Conservation (phyloP, 352 stramenopile species). For the Phytopythium sindhum region DNA sequence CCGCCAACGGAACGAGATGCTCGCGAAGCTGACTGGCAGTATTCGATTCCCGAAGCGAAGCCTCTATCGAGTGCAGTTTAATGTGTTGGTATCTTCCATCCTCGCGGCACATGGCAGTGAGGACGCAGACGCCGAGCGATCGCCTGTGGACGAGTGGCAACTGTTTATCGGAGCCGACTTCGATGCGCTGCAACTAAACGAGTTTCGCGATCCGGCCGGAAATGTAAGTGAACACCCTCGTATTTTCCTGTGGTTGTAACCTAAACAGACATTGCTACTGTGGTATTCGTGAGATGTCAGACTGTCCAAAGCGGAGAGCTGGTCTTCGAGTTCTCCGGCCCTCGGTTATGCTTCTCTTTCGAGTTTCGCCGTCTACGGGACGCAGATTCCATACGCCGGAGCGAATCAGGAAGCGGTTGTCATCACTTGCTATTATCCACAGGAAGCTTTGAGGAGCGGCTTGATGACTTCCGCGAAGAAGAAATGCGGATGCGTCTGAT, state of each 20-base stretch:
- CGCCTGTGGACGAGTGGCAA: conserved; percentile 18
- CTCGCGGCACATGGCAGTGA: background rate
- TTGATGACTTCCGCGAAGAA: conserved; percentile 70
- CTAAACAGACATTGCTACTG: background rate
- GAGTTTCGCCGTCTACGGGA: conserved; percentile 18
- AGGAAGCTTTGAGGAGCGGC: conserved; percentile 39
- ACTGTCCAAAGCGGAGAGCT: conserved; percentile 22
- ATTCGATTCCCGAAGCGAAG: conserved; percentile 56
- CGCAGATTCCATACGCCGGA: conserved; percentile 9
- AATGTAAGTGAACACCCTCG: conserved; percentile 23
- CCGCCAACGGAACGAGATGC: conserved; percentile 14
- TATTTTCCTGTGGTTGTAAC: background rate
- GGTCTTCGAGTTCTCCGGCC: conserved; percentile 60
- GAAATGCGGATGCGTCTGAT: conserved; percentile 33
- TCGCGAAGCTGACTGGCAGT: conserved; percentile 25
- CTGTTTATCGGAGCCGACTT: conserved; percentile 57
- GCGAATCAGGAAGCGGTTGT: conserved; percentile 5
- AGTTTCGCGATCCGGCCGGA: conserved; percentile 35
- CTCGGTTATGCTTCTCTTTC: conserved; percentile 61
- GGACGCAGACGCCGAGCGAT: conserved; percentile 6
- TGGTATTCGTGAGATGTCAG: conserved; percentile 10
- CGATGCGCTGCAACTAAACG: conserved; percentile 47
- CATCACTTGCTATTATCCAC: conserved; percentile 7
- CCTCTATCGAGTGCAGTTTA: conserved; percentile 40
- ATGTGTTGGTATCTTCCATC: conserved; percentile 1